Evolutionary conservation across 2,329 filamentous ascomycete species (phyloP).

Genomic region (Zymoseptoria tritici): DNA sequence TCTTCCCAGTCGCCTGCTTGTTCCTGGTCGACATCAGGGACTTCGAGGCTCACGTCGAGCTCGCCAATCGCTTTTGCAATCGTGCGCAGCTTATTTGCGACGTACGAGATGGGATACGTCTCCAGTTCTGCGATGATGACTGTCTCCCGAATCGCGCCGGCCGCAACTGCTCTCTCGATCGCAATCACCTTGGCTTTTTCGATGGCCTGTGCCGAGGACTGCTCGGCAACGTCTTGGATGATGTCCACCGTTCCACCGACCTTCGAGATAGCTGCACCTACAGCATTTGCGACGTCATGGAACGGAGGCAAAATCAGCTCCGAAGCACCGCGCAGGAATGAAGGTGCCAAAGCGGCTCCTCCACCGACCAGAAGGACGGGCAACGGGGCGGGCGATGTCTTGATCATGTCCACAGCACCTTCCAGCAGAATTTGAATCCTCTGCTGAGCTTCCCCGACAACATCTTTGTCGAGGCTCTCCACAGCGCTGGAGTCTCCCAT

Average conservation of each 20-base stretch:
- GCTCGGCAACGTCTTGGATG: constrained; percentile 40
- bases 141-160: constrained; percentile 30
- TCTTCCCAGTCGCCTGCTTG: constrained; percentile 9
- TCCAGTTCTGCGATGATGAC: constrained; percentile 43
- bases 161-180: constrained; percentile 30
- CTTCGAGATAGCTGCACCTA: constrained; percentile 53
- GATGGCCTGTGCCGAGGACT: constrained; percentile 32
- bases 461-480: constrained; percentile 6
- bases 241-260: constrained; percentile 48
- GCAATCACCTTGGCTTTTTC: constrained; percentile 33
- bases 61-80: constrained; percentile 29
- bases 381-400: constrained; percentile 46
- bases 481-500: constrained; percentile 22
- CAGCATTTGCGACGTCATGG: constrained; percentile 52
- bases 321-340: constrained; percentile 43
- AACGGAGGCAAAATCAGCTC: constrained; percentile 46
- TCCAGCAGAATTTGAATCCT: constrained; percentile 45
- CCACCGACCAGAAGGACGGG: constrained; percentile 52
- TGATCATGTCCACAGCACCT: constrained; percentile 49
- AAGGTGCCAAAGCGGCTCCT: constrained; percentile 47
- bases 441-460: constrained; percentile 22
- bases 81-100: constrained; percentile 29
- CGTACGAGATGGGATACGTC: constrained; percentile 31
- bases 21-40: constrained; percentile 14
- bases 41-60: constrained; percentile 22